Evolutionary conservation across 768 basidiomycete species (phyloP).

Genomic region (Zangia roseola): DNA sequence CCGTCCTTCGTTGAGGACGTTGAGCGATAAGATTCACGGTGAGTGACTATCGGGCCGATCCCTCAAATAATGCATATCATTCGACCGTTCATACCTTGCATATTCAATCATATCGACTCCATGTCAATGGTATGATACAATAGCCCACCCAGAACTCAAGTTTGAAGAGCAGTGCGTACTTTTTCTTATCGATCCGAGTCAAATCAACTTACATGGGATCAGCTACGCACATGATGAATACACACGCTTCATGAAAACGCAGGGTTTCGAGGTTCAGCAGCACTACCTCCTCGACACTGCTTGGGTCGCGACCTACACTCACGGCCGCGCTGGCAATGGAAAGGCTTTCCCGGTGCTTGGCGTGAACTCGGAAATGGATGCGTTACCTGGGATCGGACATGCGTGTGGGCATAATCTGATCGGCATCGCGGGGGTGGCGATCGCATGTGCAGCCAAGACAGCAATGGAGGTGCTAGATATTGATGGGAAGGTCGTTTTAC

Average conservation of each 20-base stretch:
- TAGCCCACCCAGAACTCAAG: constrained; percentile 68
- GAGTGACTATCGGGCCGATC: not conserved
- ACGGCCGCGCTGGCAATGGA: constrained; percentile 17
- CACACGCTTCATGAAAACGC: constrained; percentile 62
- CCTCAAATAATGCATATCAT: no score
- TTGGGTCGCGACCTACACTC: constrained; percentile 66
- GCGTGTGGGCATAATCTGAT: constrained; percentile 85
- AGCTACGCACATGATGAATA: constrained; percentile 73
- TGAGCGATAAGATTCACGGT: constrained; percentile 78
- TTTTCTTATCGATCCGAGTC: no score
- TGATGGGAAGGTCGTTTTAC: constrained; percentile 61
- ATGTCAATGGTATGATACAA: no score
- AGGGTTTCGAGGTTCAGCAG: constrained; percentile 62
- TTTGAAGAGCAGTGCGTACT: constrained; percentile 63
- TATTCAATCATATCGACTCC: no score
- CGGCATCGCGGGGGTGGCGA: constrained; percentile 68
- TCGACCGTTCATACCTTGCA: no score
- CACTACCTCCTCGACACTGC: constrained; percentile 69
- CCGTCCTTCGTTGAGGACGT: constrained; percentile 50
- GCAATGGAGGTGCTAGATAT: constrained; percentile 62
- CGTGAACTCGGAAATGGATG: constrained; percentile 80
- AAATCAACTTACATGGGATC: no score
- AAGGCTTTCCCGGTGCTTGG: constrained; percentile 46
- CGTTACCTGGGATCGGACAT: constrained; percentile 57
- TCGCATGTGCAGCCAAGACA: constrained; percentile 63